Evolutionary conservation across 1,284 basidiomycete species (phyloP), one percentile per base, ranked within the genome.

Genomic region (Cystobasidium sp.): DNA sequence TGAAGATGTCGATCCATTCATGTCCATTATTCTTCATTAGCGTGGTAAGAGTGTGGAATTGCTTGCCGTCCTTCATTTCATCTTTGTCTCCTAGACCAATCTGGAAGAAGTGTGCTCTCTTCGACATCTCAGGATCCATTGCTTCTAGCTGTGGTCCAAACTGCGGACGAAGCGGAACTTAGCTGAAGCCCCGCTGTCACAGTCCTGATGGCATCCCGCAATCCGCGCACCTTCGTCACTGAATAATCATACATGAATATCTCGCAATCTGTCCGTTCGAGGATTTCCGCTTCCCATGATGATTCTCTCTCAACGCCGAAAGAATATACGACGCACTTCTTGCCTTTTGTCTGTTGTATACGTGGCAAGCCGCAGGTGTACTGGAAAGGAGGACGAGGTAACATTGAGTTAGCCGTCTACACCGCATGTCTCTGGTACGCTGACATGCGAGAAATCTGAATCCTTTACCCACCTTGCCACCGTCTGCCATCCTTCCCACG

Each of bases 231-330:
- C 47, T 65, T 41, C 2, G 12, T 16, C 12, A 75, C 75, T 3
- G 43, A 58, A 56, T 64, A 75, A 43, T 75, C 75, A 51, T 67
- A 75, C 56, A 70, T 70, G 44, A 49, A 75, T 10, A 75, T 70
- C 51, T 64, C 47, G 55, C 69, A 72, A 39, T 72, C 62, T n/a
- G 68, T 49, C 1, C 69, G 52, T 46, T 71, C 52, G n/a, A 75
- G 69, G 7, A 75, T 47, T 41, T 71, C 75, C 49, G 68, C 62
- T 51, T 75, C 75, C 52, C 62, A 75, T 4, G 53, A 61, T 16
- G 63, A 67, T 49, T 75, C 69, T 16, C 64, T 51, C 41, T 75
- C 75, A 1, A 75, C 75, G 4, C 75, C 75, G 55, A 75, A 72
- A 12, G 68, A 71, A 22, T 66, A 75, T 16, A 71, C 70, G 8